Evolutionary conservation across 2,329 filamentous ascomycete species (phyloP), one percentile per base, ranked within the genome.

Genomic region (Monilinia vaccinii-corymbosi): DNA sequence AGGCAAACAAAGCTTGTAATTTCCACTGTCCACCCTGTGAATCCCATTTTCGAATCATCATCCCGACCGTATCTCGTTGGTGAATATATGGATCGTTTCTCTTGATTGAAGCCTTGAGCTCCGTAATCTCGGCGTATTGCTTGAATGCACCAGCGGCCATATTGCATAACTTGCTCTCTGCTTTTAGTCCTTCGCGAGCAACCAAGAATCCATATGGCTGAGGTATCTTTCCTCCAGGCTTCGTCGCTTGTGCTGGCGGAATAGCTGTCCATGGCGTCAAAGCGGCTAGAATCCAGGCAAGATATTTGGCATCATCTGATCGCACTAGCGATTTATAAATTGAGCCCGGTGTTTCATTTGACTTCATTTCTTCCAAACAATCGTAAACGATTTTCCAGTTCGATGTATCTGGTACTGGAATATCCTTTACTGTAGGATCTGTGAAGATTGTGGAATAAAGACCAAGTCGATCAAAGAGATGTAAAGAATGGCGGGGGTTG

Each of bases 401-500:
- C 0, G 76, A 75, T 1, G 79, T 80, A 57, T 87, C 78, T 0
- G 87, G 86, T 4, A 68, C 66, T 6, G 78, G 78, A 21, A 81
- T 74, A n/a, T 81, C 73, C 18, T 74, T 66, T n/a, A 77, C 74
- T 1, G 77, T 76, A 2, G 88, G 84, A 67, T 91, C 84, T 1
- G 84, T 87, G 70, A 93, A 94, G 57, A 93, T 84, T 4, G 86
- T 84, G 45, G 80, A 77, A 70, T 91, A 92, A 2, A 93, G 79
- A 8, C 79, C 79, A 16, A 92, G 78, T 2, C 79, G 74, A 69
- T 91, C 77, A 46, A 93, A 83, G 14, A 88, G 77, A 31, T 79
- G 73, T n/a, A 92, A 74, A 9, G 88, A 80, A 65, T 77, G 76
- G 53, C 76, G 75, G 9, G 88, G 86, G 66, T 85, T 77, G 13